Base-by-base conservation (phyloP, 2,329 filamentous ascomycete genomes). In the Xylaria sp. region DNA sequence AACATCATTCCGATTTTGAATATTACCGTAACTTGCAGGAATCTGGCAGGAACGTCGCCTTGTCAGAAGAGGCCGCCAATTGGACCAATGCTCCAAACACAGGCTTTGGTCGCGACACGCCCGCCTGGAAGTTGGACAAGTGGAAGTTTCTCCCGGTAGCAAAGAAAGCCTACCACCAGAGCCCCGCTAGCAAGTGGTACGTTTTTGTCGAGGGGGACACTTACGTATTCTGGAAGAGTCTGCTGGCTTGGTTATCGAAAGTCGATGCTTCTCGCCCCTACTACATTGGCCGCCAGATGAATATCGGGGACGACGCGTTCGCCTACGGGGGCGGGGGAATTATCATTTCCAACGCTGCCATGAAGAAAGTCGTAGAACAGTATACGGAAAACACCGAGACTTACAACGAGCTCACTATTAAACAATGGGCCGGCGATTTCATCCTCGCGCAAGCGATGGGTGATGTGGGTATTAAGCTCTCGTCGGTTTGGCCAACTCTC, bases 201-300 rank as follows among this genome's bases (percentile, higher is more conserved):
- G 32, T 68, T n/a, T 70, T 70, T 32, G 30, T 67, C 28, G 68
- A 70, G 46, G 56, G 60, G n/a, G 68, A 70, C 41, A 70, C 68
- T 2, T 70, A 70, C 23, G 48, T 70, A 15, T 60, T 70, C 25
- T 70, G 68, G 68, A 15, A 39, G 3, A 70, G 61, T 25, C 50
- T 67, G 6, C 39, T 70, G 2, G 36, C 65, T 10, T 70, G 45
- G 30, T 28, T 70, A 23, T 67, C 65, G 12, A 15, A n/a, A 20
- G 36, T 68, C 23, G 65, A 70, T 25, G 39, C 65, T n/a, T 65
- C 61, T 34, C 65, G 43, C 1, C 60, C 65, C 8, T 67, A 61
- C 41, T 70, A 70, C 46, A 65, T 70, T n/a, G 68, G 68, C 25
- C 68, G 68, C 20, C 65, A 70, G 60, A 67, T 70, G 65, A 62